Base-by-base conservation (phyloP, 1,139 yeast genomes). In the Candida tetrigidarum region DNA sequence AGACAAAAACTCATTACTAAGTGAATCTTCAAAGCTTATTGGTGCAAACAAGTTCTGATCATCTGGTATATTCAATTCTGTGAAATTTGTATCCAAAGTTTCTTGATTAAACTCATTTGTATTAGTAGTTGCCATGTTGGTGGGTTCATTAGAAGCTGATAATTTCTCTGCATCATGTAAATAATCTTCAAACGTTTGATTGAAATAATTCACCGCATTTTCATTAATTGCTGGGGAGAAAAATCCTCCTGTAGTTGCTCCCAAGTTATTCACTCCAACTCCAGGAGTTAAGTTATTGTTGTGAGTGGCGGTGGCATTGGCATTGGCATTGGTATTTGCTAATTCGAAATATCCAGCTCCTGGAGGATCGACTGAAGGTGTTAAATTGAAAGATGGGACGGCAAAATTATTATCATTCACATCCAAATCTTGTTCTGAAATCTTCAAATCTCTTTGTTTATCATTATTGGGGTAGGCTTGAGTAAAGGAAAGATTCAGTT, bases 351-450 rank as follows among this genome's bases (percentile, higher is more conserved):
- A 72, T n/a, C 66, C 74, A 36, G 54, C 47, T 6, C 52, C 66
- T 1, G 78, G 78, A 1, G 78, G 77, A 37, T 69, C 69, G 71
- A 71, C 67, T 6, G 65, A 61, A 0, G 78, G 78, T 0, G 79
- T 74, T 15, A 69, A 51, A 42, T 50, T 40, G 25, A 51, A 43
- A 14, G 54, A 40, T 5, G 52, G 50, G 15, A 51, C 42, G 12
- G 37, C 15, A 16, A 45, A 34, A 4, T 43, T 45, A 11, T 30
- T 43, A 36, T 43, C 47, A 5, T 32, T 26, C 10, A 41, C 29
- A 32, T 37, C 49, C 29, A 46, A 43, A 36, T 48, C 50, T 6
- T 46, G 37, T 7, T 49, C 51, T 2, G 39, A 14, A 8, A 46
- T 32, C 18, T 39, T 40, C 37, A 51, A 37, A 8, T 50, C 53